phyloP scores from a whole-genome alignment of 2,329 filamentous ascomycete genomes.

The Didymella pomorum region DNA sequence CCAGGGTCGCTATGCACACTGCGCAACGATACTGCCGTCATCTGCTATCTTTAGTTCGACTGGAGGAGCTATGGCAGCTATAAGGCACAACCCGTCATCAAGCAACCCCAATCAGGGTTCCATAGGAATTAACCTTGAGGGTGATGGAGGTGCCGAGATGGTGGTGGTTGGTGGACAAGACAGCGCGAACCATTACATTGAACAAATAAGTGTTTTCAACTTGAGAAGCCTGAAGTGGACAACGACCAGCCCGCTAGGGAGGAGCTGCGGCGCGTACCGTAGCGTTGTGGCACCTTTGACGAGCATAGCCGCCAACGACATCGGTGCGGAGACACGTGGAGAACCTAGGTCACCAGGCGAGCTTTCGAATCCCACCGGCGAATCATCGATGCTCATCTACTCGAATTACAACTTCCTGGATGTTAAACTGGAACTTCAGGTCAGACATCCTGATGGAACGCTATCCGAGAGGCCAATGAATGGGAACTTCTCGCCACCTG shows the following conservation, averaged over 20 bases:
- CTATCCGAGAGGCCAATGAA: conserved; percentile 90
- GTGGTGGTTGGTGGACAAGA: conserved; percentile 96
- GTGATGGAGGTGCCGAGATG: conserved; percentile 93
- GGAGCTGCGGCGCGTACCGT: conserved; percentile 94
- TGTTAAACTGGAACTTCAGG: conserved; percentile 92
- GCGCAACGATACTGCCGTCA: conserved; percentile 89
- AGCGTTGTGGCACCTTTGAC: conserved; percentile 90
- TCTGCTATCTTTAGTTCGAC: conserved; percentile 86
- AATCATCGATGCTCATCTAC: conserved; percentile 87
- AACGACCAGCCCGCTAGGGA: conserved; percentile 82
- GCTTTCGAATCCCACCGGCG: conserved; percentile 49
- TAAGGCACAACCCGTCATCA: conserved; percentile 87
- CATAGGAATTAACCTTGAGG: conserved; percentile 88
- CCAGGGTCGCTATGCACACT: conserved; percentile 95
- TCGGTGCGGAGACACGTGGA: conserved; percentile 65
- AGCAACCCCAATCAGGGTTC: conserved; percentile 86
- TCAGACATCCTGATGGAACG: conserved; percentile 82
- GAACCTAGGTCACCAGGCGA: conserved; percentile 52
- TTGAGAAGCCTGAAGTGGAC: conserved; percentile 95
- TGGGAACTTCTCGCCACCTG: conserved; percentile 84
- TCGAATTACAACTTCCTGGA: conserved; percentile 99
- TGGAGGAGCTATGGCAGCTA: conserved; percentile 81
- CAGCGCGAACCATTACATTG: conserved; percentile 97
- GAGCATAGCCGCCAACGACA: conserved; percentile 68
- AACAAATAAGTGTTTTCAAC: conserved; percentile 98